Evolutionary conservation across 176 grass and related monocot species (phyloP), one percentile per base, ranked within the genome.

Genomic region (Phyllostachys edulis): DNA sequence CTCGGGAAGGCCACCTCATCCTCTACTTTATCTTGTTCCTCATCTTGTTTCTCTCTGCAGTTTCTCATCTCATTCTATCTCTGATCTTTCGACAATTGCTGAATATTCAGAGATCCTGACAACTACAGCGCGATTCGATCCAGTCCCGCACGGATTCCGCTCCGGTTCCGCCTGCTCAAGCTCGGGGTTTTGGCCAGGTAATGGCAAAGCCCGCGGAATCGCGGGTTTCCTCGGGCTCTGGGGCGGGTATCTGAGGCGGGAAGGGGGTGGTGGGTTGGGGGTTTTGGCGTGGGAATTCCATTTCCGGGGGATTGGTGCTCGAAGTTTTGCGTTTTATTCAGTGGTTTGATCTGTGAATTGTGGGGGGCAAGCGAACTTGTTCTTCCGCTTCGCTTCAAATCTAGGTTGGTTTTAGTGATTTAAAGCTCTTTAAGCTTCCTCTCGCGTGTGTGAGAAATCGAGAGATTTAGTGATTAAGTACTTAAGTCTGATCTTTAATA

Each of bases 321-420:
- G 36, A 27, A 14, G 64, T 38, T 45, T 50, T 38, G 39, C 7
- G 41, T 37, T 36, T 5, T 14, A 4, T 81, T 7, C 12, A 18
- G 79, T 59, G 50, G 37, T 7, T 59, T 59, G 50, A 81, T 81
- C 79, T 32, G 80, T 11, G 36, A 16, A 72, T 61, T 62, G 17
- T 12, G 38, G 4, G 1, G 4, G 17, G 34, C 14, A 18, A 38
- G 7, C 20, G 18, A 39, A 23, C 67, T 41, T 68, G 32, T 9
- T 79, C 61, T 49, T 50, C 62, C 45, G 24, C 10, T 50, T 9
- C 12, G 24, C 41, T 15, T 16, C 16, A 14, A 21, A 49, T 79
- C 20, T 66, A 5, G 61, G 44, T 0, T 14, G 11, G 11, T 9
- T 69, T 21, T 42, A 13, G 20, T 42, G 37, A 11, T 12, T 27